Percentiles rank a stretch among this genome's conserved stretches.
These are phyloP conservation scores for Hypoxylon sp. DNA, from an alignment of 2,329 filamentous ascomycete species.

Conservation along the genomic window DNA sequence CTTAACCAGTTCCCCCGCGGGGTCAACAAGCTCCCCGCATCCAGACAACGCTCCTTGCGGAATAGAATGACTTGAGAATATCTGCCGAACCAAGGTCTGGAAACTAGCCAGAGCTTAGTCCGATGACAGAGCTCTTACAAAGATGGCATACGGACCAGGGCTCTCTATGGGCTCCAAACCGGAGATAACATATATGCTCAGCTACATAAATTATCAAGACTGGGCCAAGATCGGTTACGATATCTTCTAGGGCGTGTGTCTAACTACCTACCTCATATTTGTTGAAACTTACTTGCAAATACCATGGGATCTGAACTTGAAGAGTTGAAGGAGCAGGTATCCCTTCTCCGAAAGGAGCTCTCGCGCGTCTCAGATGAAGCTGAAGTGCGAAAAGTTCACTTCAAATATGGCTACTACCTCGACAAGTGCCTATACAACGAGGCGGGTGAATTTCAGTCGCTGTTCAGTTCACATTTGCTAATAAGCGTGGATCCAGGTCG, in stretches of 20 bases:
- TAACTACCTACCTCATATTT: not conserved
- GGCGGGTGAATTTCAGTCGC: constrained; percentile 50
- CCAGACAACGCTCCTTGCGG: constrained; percentile 25
- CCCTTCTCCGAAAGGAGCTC: constrained; percentile 55
- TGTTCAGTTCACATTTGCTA: constrained; percentile 7
- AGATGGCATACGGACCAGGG: constrained; percentile 26
- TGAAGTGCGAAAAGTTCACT: constrained; percentile 68
- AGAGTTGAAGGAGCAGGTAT: constrained; percentile 57
- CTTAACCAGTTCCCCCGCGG: constrained; percentile 30
- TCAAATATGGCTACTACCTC: constrained; percentile 72
- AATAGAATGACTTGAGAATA: constrained; percentile 34
- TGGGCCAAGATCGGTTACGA: not conserved
- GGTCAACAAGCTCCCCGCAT: constrained; percentile 46
- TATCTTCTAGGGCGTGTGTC: not conserved
- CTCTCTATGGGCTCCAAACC: constrained; percentile 14
- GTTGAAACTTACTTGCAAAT: not conserved
- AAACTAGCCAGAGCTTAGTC: constrained; percentile 28
- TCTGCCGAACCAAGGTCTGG: constrained; percentile 46
- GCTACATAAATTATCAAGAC: constrained; percentile 11
- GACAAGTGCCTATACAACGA: constrained; percentile 72
- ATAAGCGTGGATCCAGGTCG: constrained; percentile 54
- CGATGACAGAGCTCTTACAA: constrained; percentile 40
- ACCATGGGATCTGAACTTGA: constrained; percentile 56
- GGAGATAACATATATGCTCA: constrained; percentile 27
- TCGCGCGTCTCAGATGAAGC: constrained; percentile 63